Base-by-base conservation (phyloP, 768 basidiomycete species). In the Trametes cinnabarina region DNA sequence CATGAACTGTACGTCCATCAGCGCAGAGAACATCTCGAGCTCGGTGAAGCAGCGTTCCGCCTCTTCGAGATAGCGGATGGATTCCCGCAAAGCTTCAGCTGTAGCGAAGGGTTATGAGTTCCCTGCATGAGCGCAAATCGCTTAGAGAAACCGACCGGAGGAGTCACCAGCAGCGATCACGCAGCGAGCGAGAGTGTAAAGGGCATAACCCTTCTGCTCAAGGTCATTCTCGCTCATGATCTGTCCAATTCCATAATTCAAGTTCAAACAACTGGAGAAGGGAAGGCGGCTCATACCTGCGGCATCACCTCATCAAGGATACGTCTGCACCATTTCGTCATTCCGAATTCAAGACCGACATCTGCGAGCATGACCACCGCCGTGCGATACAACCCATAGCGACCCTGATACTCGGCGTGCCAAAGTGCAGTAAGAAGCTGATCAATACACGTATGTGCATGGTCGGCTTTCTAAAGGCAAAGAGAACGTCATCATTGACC, bases 271-370 rank as follows among this genome's bases (percentile, higher is more conserved):
- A 6, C 30, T 32, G 30, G 6, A 32, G 30, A 32, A 12, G 12
- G 30, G 30, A 32, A 32, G 12, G 7, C 12, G 30, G 12, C 12
- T 32, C 37, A 15, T 57, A 87, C 92, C 74, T 93, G 92, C 20
- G 92, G 92, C 77, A 93, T 81, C 44, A 92, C 83, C 58, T 89
- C 90, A 47, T 91, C 86, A 44, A 94, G 64, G 48, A 92, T 78
- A 56, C 77, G 79, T 61, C 74, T 77, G 55, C 83, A 85, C 58
- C 83, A 79, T 65, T 82, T 81, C 14, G 86, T 80, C 81, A 92
- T 83, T 15, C 85, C 87, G 66, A 89, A 87, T 64, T 92, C 89
- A 19, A 93, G 72, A 8, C 85, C 83, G 59, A 90, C 72, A 65
- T 94, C 92, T 1, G 92, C 92, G 19, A 94, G 79, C 30, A 92